These are phyloP conservation scores for Picea abies DNA, from an alignment of 83 land plant species.

Conservation along the genomic window DNA sequence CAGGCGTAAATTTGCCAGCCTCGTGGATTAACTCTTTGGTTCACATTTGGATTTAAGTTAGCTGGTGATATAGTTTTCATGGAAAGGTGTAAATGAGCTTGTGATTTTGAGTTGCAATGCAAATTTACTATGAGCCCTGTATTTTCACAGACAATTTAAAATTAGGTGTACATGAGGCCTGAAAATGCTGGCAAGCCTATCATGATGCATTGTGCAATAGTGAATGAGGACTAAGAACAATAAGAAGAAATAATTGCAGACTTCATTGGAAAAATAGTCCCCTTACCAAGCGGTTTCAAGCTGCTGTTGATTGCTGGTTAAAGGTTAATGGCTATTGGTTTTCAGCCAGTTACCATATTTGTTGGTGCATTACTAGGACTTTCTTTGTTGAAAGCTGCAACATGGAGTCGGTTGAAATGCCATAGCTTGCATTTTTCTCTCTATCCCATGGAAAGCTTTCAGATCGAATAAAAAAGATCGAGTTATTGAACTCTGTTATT, in stretches of 20 bases:
- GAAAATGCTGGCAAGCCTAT: not conserved
- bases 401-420: not conserved
- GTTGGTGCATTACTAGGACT: no score
- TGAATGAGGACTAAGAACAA: not conserved
- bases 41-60: not conserved
- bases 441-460: not conserved
- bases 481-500: no score
- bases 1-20: not conserved
- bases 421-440: slow-evolving; percentile 1
- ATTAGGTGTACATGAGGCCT: not conserved
- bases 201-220: not conserved
- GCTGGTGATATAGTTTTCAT: not conserved
- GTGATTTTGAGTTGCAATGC: not conserved
- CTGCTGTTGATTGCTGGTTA: not conserved
- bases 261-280: not conserved
- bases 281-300: not conserved
- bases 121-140: not conserved
- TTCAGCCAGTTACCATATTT: not conserved
- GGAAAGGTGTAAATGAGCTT: not conserved
- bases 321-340: slow-evolving; percentile 8
- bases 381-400: not conserved
- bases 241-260: no score
- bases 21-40: not conserved
- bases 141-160: not conserved
- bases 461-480: not conserved